Conservation (phyloP, 768 basidiomycete species). For the Tylopilus plumbeoviolaceoides region DNA sequence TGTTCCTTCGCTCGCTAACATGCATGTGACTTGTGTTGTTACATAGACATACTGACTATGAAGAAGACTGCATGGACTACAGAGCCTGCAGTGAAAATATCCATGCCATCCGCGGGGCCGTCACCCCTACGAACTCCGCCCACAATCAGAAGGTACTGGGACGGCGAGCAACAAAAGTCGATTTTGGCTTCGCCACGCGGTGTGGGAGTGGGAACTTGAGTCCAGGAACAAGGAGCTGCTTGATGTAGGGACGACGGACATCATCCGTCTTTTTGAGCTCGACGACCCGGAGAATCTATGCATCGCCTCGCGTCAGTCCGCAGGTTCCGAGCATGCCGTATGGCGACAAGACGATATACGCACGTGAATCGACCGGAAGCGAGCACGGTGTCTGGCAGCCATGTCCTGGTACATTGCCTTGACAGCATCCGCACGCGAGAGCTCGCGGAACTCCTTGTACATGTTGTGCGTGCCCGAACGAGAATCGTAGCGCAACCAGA, state of each 20-base stretch:
- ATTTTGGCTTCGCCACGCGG: conserved; percentile 73
- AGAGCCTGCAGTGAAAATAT: conserved; percentile 4
- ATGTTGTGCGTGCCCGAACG: conserved; percentile 99
- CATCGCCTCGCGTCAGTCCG: not conserved
- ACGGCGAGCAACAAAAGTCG: conserved; percentile 76
- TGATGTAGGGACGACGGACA: conserved; percentile 95
- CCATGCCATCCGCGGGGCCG: not conserved
- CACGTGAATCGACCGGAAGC: conserved; percentile 98
- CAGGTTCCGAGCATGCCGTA: not conserved
- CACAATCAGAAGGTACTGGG: conserved; percentile 69
- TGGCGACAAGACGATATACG: conserved; percentile 20
- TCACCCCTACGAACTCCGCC: not conserved
- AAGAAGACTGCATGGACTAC: conserved; percentile 15
- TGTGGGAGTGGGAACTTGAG: conserved; percentile 98
- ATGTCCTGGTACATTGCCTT: conserved; percentile 98
- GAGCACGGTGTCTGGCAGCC: conserved; percentile 98
- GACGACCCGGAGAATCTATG: conserved; percentile 92
- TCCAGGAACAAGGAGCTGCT: conserved; percentile 83
- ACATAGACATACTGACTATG: conserved; percentile 11
- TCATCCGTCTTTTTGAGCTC: conserved; percentile 93
- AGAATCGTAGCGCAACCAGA: conserved; percentile 99
- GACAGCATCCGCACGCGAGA: conserved; percentile 91
- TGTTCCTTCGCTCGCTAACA: not conserved
- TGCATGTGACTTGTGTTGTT: conserved; percentile 10
- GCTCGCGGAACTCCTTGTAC: conserved; percentile 99